phyloP scores from a whole-genome alignment of 495 filamentous ascomycete species.

The Aeminium ludgeri region DNA sequence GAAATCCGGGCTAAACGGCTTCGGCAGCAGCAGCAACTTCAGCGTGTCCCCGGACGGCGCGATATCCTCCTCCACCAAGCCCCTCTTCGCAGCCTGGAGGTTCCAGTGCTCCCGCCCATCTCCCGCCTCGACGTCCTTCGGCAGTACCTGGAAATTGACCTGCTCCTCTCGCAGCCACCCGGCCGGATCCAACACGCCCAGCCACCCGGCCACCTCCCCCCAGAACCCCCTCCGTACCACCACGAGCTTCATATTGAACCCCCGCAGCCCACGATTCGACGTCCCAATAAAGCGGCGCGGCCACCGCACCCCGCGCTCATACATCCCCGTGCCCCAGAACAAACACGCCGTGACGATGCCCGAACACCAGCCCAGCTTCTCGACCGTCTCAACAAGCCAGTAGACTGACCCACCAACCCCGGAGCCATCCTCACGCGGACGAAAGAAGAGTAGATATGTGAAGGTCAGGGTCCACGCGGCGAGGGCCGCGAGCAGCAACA shows the following conservation, averaged over 20 bases:
- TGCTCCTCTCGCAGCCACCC: constrained; percentile 39
- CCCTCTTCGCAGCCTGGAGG: background rate
- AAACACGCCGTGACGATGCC: constrained; percentile 67
- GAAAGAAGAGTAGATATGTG: constrained; percentile 70
- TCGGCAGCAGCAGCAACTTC: constrained; percentile 77
- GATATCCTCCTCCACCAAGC: constrained; percentile 55
- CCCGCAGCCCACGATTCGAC: constrained; percentile 74
- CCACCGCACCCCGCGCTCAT: constrained; percentile 89
- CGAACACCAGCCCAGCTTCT: constrained; percentile 76
- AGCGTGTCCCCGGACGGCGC: constrained; percentile 78
- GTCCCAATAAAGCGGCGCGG: constrained; percentile 77
- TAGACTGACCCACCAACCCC: constrained; percentile 87
- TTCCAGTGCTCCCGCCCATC: constrained; percentile 7
- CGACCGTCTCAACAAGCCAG: constrained; percentile 77
- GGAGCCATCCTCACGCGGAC: constrained; percentile 74
- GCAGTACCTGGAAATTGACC: constrained; percentile 12
- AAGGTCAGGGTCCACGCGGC: constrained; percentile 67
- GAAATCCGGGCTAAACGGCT: constrained; percentile 86
- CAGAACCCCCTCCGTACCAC: constrained; percentile 70
- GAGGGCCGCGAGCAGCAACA: constrained; percentile 77
- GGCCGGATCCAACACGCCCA: constrained; percentile 58
- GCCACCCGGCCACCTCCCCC: constrained; percentile 51
- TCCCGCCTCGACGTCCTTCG: constrained; percentile 10
- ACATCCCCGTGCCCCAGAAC: constrained; percentile 86
- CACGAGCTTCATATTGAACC: constrained; percentile 90